A percentile compares a stretch with the other conserved stretches of the same genome.
Evolutionary conservation across 1,139 yeast genomes (phyloP).

Genomic region (Geotrichum phurueaensis): DNA sequence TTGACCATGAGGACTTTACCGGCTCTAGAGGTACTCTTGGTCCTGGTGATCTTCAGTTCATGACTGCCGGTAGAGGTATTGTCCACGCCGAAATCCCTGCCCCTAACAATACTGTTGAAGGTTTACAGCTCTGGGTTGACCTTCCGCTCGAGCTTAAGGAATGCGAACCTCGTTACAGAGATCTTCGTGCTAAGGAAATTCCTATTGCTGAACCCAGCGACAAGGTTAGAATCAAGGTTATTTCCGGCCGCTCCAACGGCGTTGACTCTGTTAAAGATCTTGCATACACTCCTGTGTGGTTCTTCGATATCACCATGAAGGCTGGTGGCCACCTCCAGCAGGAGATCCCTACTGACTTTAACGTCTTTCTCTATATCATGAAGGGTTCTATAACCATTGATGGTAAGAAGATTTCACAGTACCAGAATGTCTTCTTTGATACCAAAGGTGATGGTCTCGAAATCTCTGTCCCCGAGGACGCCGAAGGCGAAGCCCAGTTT

Average conservation of each 20-base stretch:
- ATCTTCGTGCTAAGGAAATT: constrained; percentile 60
- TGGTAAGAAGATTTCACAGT: constrained; percentile 37
- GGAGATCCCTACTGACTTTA: constrained; percentile 51
- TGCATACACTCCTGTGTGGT: constrained; percentile 75
- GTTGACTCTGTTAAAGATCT: constrained; percentile 65
- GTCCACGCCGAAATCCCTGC: constrained; percentile 83
- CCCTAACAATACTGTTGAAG: constrained; percentile 42
- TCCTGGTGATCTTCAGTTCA: constrained; percentile 86
- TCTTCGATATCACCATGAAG: constrained; percentile 58
- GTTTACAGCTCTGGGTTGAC: constrained; percentile 84
- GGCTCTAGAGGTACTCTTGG: constrained; percentile 72
- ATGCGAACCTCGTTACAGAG: constrained; percentile 68
- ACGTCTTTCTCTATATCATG: constrained; percentile 60
- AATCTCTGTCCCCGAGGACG: constrained; percentile 27
- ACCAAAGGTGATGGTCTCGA: constrained; percentile 27
- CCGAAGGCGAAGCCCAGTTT: constrained; percentile 44
- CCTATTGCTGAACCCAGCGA: constrained; percentile 63
- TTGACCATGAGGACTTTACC: constrained; percentile 90
- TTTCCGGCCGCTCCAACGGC: constrained; percentile 74
- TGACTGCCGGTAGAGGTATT: constrained; percentile 91
- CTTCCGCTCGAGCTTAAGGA: constrained; percentile 64
- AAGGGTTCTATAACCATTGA: constrained; percentile 54
- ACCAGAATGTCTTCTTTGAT: constrained; percentile 45
- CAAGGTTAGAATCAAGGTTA: constrained; percentile 62
- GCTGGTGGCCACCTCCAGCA: constrained; percentile 68